Conservation (phyloP, 305 asterid genomes). For the Lippia alba region DNA sequence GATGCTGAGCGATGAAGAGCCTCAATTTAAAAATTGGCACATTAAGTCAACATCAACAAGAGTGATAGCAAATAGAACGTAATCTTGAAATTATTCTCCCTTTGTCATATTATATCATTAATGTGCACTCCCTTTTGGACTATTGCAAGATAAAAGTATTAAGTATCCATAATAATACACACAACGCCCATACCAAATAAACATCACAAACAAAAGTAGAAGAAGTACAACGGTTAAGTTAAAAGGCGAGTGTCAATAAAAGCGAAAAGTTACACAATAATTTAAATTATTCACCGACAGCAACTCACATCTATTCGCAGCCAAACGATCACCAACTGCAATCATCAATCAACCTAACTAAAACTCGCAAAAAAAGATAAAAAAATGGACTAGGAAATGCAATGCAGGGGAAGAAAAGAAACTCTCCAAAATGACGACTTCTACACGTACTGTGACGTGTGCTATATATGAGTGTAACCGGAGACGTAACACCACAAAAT, state of each 20-base stretch:
- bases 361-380: neutral
- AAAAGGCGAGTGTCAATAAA: neutral
- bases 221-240: neutral
- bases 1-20: neutral
- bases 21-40: neutral
- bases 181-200: neutral
- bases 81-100: neutral
- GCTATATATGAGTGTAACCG: too few species aligned
- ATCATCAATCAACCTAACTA: neutral
- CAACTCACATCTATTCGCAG: constrained; percentile 14
- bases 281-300: constrained; percentile 9
- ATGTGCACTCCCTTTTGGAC: constrained; percentile 17
- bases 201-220: constrained; percentile 7
- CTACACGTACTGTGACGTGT: neutral
- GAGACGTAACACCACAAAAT: too few species aligned
- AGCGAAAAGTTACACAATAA: neutral
- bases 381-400: neutral
- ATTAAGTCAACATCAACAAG: constrained; percentile 11
- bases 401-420: too few species aligned
- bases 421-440: neutral
- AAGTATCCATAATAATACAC: constrained; percentile 2
- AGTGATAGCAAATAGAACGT: neutral
- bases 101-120: constrained; percentile 1
- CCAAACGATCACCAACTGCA: constrained; percentile 19
- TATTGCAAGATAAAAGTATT: neutral